Base-by-base conservation (phyloP, 148 eudicot genomes). In the Camellia granthamiana region DNA sequence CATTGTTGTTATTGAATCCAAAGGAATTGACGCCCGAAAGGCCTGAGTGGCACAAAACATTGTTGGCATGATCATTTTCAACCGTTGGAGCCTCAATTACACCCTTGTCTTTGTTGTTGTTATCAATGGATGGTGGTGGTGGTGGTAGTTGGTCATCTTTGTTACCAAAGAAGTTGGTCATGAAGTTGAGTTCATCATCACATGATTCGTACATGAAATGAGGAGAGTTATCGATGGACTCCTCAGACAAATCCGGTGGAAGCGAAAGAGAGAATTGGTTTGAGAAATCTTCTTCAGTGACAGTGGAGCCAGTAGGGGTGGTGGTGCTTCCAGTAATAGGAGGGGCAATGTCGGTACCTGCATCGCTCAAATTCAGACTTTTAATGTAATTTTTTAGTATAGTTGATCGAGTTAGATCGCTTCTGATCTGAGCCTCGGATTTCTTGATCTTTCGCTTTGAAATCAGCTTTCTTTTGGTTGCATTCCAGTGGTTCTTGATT, bases 401-500 rank as follows among this genome's bases (percentile, higher is more conserved):
- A 7, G 92, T 83, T 15, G 90, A 81, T 74, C 69, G 85, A 7
- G 38, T 43, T 30, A 30, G 38, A 30, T 30, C 38, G 13, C 46
- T 52, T 18, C 81, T 80, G 54, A 72, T 67, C 60, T 78, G 79
- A 12, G 62, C 63, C 14, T 79, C 76, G 0, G 38, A 63, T 77
- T 88, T 91, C 80, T 88, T 90, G 70, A 16, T 83, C 61, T 83
- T 92, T 73, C 86, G 87, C 74, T 81, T 88, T 1, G 95, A 88
- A 61, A 77, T 86, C 51, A 88, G 95, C 79, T 85, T 90, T 41
- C 98, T 85, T 79, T 90, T 91, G 43, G 97, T 93, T 3, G 94
- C 96, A 77, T 95, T 93, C 97, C 96, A 95, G 69, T 93, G 98
- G 56, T 95, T 95, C 78, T 95, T 95, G 11, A 95, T 88, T 0